These are phyloP conservation scores for Cyclostephanos tholiformis DNA, from an alignment of 108 stramenopile species.

Conservation along the genomic window DNA sequence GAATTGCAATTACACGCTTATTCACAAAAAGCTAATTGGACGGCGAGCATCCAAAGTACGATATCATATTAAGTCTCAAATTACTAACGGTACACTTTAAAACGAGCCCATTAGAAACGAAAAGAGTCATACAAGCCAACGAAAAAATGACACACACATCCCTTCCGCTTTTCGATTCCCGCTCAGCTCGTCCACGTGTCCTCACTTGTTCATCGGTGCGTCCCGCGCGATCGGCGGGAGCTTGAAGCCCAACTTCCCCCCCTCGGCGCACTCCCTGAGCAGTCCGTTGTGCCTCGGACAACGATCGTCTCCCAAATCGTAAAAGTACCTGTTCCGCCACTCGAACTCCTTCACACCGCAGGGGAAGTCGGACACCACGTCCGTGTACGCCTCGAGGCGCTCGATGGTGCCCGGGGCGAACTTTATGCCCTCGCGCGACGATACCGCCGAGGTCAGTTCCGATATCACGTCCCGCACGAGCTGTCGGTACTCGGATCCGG, in stretches of 20 bases:
- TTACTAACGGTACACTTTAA: too few species aligned
- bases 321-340: slow-evolving; percentile 90
- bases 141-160: too few species aligned
- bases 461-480: slow-evolving; percentile 64
- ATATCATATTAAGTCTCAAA: too few species aligned
- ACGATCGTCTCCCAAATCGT: slow-evolving; percentile 63
- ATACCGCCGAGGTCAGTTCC: slow-evolving; percentile 67
- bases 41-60: too few species aligned
- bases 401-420: slow-evolving; percentile 61
- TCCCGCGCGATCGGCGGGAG: slow-evolving; percentile 35
- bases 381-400: slow-evolving; percentile 89
- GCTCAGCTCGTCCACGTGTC: too few species aligned
- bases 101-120: too few species aligned
- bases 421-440: slow-evolving; percentile 61
- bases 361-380: slow-evolving; percentile 90
- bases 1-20: too few species aligned
- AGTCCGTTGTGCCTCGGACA: slow-evolving; percentile 75
- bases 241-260: slow-evolving; percentile 70
- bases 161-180: too few species aligned
- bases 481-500: slow-evolving; percentile 63
- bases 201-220: slow-evolving; percentile 3
- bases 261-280: slow-evolving; percentile 60
- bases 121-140: too few species aligned
- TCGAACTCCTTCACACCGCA: slow-evolving; percentile 94
- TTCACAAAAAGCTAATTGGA: too few species aligned